These are phyloP conservation scores for Tritrichomonas foetus DNA, from an alignment of 208 protist species.

Conservation along the genomic window DNA sequence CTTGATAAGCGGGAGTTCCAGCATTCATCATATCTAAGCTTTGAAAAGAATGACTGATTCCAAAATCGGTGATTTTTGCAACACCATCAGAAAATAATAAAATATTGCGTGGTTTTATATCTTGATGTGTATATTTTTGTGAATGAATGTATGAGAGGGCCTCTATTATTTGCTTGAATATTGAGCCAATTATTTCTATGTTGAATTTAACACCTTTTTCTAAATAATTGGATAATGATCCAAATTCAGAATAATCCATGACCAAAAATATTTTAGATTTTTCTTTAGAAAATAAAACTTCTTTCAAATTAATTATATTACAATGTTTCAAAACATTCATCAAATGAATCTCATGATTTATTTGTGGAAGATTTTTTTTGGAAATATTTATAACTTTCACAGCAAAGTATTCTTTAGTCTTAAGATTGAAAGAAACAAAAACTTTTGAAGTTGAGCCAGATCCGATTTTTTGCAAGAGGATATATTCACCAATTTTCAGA, in stretches of 20 bases:
- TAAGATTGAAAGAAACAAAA: too few relatives aligned
- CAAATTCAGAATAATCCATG: neutral
- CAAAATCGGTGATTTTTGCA: conserved; percentile 1
- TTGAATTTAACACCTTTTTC: neutral
- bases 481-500: too few relatives aligned
- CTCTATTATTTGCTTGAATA: conserved; percentile 10
- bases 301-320: neutral
- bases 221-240: neutral
- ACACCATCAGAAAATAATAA: conserved; percentile 21
- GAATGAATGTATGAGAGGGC: neutral
- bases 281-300: neutral
- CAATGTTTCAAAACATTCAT: neutral
- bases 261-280: neutral
- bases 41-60: neutral
- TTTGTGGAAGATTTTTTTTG: too few relatives aligned
- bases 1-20: neutral
- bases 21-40: neutral
- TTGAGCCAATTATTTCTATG: neutral
- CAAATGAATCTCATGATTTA: neutral
- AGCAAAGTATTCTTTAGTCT: too few relatives aligned
- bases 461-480: too few relatives aligned
- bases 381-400: too few relatives aligned
- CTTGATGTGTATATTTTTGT: neutral
- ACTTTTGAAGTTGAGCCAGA: too few relatives aligned
- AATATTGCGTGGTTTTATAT: conserved; percentile 12